Base-by-base conservation (phyloP, 805 yeast species). In the Lachancea sp. region DNA sequence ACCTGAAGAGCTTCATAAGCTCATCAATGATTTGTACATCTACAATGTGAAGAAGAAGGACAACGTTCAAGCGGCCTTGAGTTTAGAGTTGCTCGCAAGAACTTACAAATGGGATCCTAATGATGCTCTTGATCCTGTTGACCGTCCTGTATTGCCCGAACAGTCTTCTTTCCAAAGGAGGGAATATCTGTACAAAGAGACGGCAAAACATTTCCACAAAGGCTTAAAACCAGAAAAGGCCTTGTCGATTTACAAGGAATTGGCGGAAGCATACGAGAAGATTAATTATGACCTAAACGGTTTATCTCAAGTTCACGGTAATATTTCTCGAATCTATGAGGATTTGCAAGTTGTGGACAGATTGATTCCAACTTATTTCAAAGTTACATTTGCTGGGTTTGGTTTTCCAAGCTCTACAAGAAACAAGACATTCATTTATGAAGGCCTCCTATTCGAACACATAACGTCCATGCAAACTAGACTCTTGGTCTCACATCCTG, bases 381-480 rank as follows among this genome's bases (percentile, higher is more conserved):
- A 81, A 55, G 86, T 87, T 40, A 72, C 83, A 16, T 86, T 82
- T 54, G 74, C 83, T 56, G 96, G 96, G 12, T 74, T 72, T 38
- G 95, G 95, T 2, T 87, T 87, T 70, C 95, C 96, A 6, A 69
- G 67, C 23, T 74, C 88, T 26, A 71, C 83, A 35, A 70, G 95
- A 53, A 83, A 84, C 34, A 77, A 81, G 54, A 79, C 78, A 45
- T 87, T 81, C 57, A 82, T 87, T 38, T 84, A 80, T 55, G 95
- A 87, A 63, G 95, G 96, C 5, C 69, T 77, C 39, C 87, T 95
- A 22, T 87, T 83, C 64, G 96, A 87, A 58, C 92, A 84, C 60
- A 79, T 87, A 44, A 78, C 88, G 2, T 79, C 90, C 3, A 83
- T 87, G 58, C 87, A 83, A 52, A 84, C 80, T 52, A 70, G 95